Percentiles rank a stretch among this genome's conserved stretches.
These are phyloP conservation scores for Fagus crenata DNA, from an alignment of 306 rosid species.

Conservation along the genomic window DNA sequence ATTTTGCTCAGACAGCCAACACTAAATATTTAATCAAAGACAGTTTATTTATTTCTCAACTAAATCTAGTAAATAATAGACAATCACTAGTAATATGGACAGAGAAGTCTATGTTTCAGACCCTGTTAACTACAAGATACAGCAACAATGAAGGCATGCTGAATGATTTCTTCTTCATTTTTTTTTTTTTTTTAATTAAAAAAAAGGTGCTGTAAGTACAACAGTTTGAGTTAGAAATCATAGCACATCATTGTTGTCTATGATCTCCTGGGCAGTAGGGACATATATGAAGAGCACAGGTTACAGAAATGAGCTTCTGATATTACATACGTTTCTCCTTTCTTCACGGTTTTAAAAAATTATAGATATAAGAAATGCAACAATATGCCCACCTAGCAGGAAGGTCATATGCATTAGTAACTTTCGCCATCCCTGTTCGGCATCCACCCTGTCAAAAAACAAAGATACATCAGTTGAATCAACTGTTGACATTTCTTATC, in stretches of 20 bases:
- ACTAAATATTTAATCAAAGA: background rate
- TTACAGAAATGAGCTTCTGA: constrained; percentile 14
- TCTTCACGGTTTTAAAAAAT: constrained; percentile 13
- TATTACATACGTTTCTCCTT: constrained; percentile 17
- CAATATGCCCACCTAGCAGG: constrained; percentile 78
- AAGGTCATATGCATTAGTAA: constrained; percentile 86
- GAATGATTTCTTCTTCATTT: background rate
- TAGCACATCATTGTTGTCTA: constrained; percentile 9
- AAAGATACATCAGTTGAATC: constrained; percentile 36
- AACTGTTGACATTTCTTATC: constrained; percentile 13
- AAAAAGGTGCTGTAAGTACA: background rate
- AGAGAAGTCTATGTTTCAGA: background rate
- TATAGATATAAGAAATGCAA: background rate
- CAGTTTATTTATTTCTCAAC: background rate
- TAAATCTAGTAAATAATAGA: background rate
- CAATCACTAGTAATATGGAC: background rate
- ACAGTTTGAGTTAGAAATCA: background rate
- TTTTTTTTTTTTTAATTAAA: background rate
- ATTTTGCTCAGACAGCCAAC: background rate
- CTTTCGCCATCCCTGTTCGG: constrained; percentile 98
- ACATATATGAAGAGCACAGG: constrained; percentile 1
- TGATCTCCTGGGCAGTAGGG: constrained; percentile 7
- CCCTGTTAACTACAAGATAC: background rate
- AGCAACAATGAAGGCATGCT: background rate
- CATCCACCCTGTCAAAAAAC: constrained; percentile 82